Percentiles rank a stretch among this genome's conserved stretches.
Conservation (phyloP, 1,284 basidiomycete species). For the Boletus holoroseus region DNA sequence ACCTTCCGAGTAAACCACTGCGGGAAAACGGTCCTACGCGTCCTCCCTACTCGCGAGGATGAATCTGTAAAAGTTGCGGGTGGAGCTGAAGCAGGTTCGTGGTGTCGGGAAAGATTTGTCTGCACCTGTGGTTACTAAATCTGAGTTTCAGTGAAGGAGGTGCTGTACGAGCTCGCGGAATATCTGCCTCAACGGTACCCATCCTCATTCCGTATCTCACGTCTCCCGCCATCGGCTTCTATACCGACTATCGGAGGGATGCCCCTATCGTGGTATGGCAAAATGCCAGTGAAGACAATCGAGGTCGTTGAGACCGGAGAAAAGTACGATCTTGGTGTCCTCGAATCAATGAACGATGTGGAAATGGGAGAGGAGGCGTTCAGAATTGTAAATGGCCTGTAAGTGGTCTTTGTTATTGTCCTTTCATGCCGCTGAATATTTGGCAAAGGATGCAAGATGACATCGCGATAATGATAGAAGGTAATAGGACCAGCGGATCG, state of each 20-base stretch:
- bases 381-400: slow-evolving; percentile 61
- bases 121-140: neutral
- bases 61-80: slow-evolving; percentile 47
- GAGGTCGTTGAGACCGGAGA: slow-evolving; percentile 47
- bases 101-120: neutral
- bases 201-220: slow-evolving; percentile 49
- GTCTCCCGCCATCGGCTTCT: slow-evolving; percentile 24
- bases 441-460: slow-evolving; percentile 59
- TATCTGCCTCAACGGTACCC: slow-evolving; percentile 63
- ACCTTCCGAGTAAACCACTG: slow-evolving; percentile 48
- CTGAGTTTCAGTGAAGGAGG: slow-evolving; percentile 48
- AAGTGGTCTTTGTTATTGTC: slow-evolving; percentile 26
- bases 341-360: slow-evolving; percentile 30
- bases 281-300: slow-evolving; percentile 49
- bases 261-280: slow-evolving; percentile 44
- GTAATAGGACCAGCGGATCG: slow-evolving; percentile 25
- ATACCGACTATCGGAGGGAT: slow-evolving; percentile 35
- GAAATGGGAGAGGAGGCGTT: slow-evolving; percentile 51
- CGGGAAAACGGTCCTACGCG: slow-evolving; percentile 44
- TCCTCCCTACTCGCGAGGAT: slow-evolving; percentile 39
- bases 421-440: neutral
- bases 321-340: slow-evolving; percentile 45
- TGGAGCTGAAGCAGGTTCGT: slow-evolving; percentile 50
- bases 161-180: slow-evolving; percentile 61
- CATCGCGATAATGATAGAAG: slow-evolving; percentile 73